Percentiles rank a stretch among this genome's conserved stretches.
Evolutionary conservation across 306 rosid species (phyloP).

Genomic region (Lathyrus sativus): DNA sequence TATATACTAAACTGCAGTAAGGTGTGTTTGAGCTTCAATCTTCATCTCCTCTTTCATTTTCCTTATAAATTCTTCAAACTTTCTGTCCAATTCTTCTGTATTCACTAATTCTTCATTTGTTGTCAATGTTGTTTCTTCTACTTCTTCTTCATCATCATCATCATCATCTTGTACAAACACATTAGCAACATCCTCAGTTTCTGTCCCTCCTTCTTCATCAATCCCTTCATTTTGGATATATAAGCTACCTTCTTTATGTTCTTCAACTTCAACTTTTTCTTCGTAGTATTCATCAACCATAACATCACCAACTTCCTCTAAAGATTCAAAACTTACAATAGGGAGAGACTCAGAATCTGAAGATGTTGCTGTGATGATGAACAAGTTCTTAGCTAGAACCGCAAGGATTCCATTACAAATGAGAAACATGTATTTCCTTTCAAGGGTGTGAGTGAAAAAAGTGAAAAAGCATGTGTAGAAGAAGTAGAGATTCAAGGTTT

Average conservation of each 20-base stretch:
- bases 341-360: conserved; percentile 21
- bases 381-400: conserved; percentile 53
- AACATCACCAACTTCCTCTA: not conserved
- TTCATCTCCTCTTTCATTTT: conserved; percentile 56
- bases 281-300: conserved; percentile 12
- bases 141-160: conserved; percentile 30
- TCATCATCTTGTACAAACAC: conserved; percentile 41
- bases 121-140: conserved; percentile 26
- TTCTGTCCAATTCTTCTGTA: conserved; percentile 68
- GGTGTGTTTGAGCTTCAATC: conserved; percentile 51
- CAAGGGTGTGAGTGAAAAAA: conserved; percentile 53
- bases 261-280: conserved; percentile 32
- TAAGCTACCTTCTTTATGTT: conserved; percentile 17
- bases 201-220: conserved; percentile 45
- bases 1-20: conserved; percentile 45
- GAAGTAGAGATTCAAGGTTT: conserved; percentile 51
- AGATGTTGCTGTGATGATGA: not conserved
- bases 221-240: conserved; percentile 3
- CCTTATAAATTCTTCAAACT: conserved; percentile 73
- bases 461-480: conserved; percentile 58
- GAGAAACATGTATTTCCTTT: conserved; percentile 74
- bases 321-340: not conserved
- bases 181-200: conserved; percentile 25
- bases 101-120: conserved; percentile 43
- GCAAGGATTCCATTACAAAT: conserved; percentile 70